Evolutionary conservation across 1,139 yeast genomes (phyloP), one percentile per base, ranked within the genome.

Genomic region (Protomyces arabidopsidicola): DNA sequence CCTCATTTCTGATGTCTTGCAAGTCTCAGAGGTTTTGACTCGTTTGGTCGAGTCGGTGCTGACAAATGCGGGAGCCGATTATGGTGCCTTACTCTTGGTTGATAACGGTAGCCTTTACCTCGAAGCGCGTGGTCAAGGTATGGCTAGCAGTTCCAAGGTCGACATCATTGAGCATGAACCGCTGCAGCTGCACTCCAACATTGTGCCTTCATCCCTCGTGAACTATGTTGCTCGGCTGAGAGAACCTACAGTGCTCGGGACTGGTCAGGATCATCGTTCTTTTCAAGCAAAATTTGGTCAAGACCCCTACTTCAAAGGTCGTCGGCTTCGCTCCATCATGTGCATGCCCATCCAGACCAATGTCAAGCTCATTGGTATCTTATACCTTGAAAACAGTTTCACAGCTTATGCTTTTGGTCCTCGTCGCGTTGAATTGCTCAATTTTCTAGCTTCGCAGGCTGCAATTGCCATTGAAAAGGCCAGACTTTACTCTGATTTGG

Each of bases 401-500:
- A 56, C 69, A 9, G 67, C 69, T 1, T 67, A 68, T 51, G 51
- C 55, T 4, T 60, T 60, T 18, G 53, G 56, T 4, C 54, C 59
- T 4, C 60, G 56, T 16, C 59, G 64, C 5, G 48, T 68, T 9
- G 70, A 67, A 35, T 61, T 68, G 2, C 52, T 68, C 12, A 59
- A 67, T 18, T 51, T 68, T 34, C 55, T 68, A 18, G 61, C 67
- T 14, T 65, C 67, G 34, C 70, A 68, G 42, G 68, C 68, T 61
- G 70, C 68, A 16, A 67, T 68, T 8, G 67, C 70, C 14, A 64
- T 68, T 12, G 63, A 68, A n/a, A 68, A 68, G 42, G 69, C 70
- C 12, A 66, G 74, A 51, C 66, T 71, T 39, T 73, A 72, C 60
- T 72, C 71, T 24, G 71, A 71, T 48, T 75, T 75, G 12, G 69